These are phyloP conservation scores for Epichloe coenophiala DNA, from an alignment of 2,329 filamentous ascomycete species.

Conservation along the genomic window DNA sequence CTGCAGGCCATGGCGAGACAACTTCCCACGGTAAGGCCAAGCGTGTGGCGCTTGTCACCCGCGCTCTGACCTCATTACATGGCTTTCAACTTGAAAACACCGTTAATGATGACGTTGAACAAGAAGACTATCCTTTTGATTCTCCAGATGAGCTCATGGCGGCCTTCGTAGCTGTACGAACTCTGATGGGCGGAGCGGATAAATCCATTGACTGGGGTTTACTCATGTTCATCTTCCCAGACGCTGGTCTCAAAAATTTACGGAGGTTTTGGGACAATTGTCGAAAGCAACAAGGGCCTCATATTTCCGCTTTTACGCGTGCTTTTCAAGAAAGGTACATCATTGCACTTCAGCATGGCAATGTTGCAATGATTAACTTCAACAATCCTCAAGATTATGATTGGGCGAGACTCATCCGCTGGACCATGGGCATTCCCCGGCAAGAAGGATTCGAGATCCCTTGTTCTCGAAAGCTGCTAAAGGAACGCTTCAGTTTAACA, in stretches of 20 bases:
- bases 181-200: constrained; percentile 46
- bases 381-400: constrained; percentile 52
- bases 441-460: constrained; percentile 36
- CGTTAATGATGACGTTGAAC: background rate
- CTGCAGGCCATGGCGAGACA: background rate
- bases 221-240: constrained; percentile 41
- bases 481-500: constrained; percentile 27
- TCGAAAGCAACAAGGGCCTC: constrained; percentile 35
- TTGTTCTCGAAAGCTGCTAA: constrained; percentile 28
- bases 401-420: constrained; percentile 52
- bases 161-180: constrained; percentile 43
- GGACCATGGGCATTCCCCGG: constrained; percentile 43
- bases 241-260: constrained; percentile 35
- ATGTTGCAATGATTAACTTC: constrained; percentile 49
- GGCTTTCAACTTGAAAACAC: background rate
- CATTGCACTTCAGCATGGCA: constrained; percentile 47
- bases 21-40: constrained; percentile 10
- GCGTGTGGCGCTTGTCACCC: constrained; percentile 16
- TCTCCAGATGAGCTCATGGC: constrained; percentile 30
- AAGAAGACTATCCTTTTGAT: constrained; percentile 4
- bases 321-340: constrained; percentile 55
- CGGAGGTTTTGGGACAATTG: constrained; percentile 41
- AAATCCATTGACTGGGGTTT: constrained; percentile 48
- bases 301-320: constrained; percentile 39
- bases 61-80: constrained; percentile 16